Conservation (phyloP, 352 stramenopile genomes). For the Globisporangium nunn region DNA sequence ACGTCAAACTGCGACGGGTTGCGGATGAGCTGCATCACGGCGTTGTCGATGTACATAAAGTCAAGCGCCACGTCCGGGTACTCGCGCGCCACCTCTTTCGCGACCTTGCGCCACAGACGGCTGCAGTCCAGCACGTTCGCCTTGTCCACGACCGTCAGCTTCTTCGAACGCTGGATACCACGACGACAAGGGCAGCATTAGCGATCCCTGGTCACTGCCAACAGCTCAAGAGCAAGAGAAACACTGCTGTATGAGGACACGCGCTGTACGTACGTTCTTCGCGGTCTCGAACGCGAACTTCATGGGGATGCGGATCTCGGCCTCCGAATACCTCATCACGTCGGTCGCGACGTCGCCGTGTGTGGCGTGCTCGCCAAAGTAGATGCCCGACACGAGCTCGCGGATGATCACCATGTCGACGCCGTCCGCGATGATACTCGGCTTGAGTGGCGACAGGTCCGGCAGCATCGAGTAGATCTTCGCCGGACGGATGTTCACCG, state of each 20-base stretch:
- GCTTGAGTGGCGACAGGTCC: constrained; percentile 95
- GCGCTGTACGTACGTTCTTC: constrained; percentile 38
- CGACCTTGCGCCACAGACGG: constrained; percentile 88
- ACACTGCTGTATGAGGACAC: background rate
- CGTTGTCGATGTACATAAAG: constrained; percentile 99
- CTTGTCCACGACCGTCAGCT: constrained; percentile 98
- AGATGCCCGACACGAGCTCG: constrained; percentile 98
- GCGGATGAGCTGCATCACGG: constrained; percentile 97
- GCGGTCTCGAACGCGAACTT: constrained; percentile 84
- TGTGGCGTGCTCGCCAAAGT: constrained; percentile 93
- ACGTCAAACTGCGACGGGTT: constrained; percentile 99
- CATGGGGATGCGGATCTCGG: constrained; percentile 84
- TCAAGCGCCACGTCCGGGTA: constrained; percentile 93
- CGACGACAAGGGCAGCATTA: constrained; percentile 41
- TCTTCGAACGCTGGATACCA: constrained; percentile 84
- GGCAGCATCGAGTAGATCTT: constrained; percentile 98
- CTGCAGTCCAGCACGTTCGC: constrained; percentile 98
- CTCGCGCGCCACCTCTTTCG: constrained; percentile 85
- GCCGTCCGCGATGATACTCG: constrained; percentile 91
- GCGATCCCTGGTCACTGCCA: background rate
- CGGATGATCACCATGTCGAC: constrained; percentile 99
- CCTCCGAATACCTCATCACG: constrained; percentile 98
- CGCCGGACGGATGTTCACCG: constrained; percentile 96
- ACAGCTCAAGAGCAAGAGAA: background rate
- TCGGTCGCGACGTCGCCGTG: constrained; percentile 73